Conservation (phyloP, 2,329 filamentous ascomycete genomes). For the Ophiocordyceps robertsii region DNA sequence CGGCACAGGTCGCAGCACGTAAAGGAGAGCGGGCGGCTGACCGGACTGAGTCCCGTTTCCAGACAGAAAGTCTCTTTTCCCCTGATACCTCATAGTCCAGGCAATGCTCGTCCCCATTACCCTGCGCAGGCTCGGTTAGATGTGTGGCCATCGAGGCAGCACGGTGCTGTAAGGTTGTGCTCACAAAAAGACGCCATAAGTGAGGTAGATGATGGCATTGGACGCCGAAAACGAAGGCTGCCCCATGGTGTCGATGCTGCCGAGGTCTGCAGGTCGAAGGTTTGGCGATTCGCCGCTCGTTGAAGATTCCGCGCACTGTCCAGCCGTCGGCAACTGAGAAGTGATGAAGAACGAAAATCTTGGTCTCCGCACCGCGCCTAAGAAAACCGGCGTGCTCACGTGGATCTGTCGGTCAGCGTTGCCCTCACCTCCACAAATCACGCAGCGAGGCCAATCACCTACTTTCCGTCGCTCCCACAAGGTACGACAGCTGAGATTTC, state of each 20-base stretch:
- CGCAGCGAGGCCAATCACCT: neutral
- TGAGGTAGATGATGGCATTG: slow-evolving; percentile 72
- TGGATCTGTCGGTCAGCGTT: neutral
- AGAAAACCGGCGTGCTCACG: neutral
- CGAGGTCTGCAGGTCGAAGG: too few species aligned
- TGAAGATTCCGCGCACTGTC: too few species aligned
- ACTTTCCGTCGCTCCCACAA: too few species aligned
- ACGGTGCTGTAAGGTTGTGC: slow-evolving; percentile 11
- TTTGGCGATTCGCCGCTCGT: too few species aligned
- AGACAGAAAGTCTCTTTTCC: slow-evolving; percentile 58
- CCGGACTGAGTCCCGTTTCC: slow-evolving; percentile 75
- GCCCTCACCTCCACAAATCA: neutral
- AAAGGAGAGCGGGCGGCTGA: slow-evolving; percentile 28
- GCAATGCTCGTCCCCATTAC: slow-evolving; percentile 47
- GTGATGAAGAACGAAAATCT: neutral
- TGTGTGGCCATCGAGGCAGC: neutral
- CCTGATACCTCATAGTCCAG: slow-evolving; percentile 47
- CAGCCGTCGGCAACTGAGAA: too few species aligned
- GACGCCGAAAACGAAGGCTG: slow-evolving; percentile 63
- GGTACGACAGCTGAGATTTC: too few species aligned
- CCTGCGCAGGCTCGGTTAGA: slow-evolving; percentile 23
- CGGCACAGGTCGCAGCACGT: neutral
- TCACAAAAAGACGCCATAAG: slow-evolving; percentile 66
- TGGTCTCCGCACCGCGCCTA: neutral
- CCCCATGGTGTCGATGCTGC: slow-evolving; percentile 40